These are phyloP conservation scores for Trichomonascus vanleenenianus DNA, from an alignment of 805 yeast species.

Conservation along the genomic window DNA sequence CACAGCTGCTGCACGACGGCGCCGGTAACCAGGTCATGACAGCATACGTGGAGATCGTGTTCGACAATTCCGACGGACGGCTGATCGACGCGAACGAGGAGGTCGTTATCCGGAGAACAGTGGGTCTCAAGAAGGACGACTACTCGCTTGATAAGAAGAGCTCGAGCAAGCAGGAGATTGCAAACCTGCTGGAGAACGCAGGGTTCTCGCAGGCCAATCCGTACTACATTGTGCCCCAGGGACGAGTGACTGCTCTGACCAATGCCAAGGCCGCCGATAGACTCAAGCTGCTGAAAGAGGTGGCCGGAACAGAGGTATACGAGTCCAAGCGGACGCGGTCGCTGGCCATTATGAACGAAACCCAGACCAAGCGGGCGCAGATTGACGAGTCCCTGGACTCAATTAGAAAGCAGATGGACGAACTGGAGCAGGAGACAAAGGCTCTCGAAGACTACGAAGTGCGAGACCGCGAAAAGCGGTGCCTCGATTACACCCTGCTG, in stretches of 20 bases:
- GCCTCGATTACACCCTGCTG: slow-evolving; percentile 64
- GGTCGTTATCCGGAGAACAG: slow-evolving; percentile 73
- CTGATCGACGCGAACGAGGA: slow-evolving; percentile 64
- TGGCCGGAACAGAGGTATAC: slow-evolving; percentile 90
- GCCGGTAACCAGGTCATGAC: slow-evolving; percentile 72
- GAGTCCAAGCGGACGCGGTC: slow-evolving; percentile 77
- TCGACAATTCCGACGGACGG: slow-evolving; percentile 72
- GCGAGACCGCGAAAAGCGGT: slow-evolving; percentile 59
- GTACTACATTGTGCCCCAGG: slow-evolving; percentile 95
- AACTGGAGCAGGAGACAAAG: slow-evolving; percentile 71
- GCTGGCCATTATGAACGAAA: slow-evolving; percentile 65
- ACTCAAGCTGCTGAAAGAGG: slow-evolving; percentile 72
- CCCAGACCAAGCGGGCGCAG: slow-evolving; percentile 60
- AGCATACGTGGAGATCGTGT: slow-evolving; percentile 84
- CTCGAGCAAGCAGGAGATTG: slow-evolving; percentile 71
- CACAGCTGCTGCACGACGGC: slow-evolving; percentile 83
- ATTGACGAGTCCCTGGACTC: slow-evolving; percentile 66
- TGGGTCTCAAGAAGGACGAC: slow-evolving; percentile 90
- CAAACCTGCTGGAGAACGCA: slow-evolving; percentile 78
- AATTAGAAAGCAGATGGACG: slow-evolving; percentile 63
- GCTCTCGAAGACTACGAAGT: slow-evolving; percentile 65
- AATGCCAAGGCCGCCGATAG: slow-evolving; percentile 85
- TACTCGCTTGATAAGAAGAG: slow-evolving; percentile 75
- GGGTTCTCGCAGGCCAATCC: slow-evolving; percentile 90
- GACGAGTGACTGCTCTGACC: slow-evolving; percentile 79